Percentiles rank a stretch among this genome's conserved stretches.
phyloP scores from a whole-genome alignment of 768 basidiomycete genomes.

The Saitozyma podzolica region DNA sequence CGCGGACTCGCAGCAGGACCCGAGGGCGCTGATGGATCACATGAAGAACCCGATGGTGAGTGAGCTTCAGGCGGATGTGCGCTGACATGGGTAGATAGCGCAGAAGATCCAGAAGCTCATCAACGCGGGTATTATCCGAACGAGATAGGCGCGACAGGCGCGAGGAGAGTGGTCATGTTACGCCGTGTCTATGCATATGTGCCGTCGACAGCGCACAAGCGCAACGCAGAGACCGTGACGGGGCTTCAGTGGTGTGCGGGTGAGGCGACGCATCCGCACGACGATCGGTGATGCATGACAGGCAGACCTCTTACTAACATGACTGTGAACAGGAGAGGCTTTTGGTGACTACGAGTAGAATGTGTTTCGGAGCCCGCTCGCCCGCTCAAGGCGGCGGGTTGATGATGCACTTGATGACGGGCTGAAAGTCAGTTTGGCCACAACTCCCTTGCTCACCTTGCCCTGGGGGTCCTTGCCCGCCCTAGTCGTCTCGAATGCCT shows the following conservation, averaged over 20 bases:
- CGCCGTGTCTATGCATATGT: too few relatives aligned
- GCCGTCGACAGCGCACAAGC: too few relatives aligned
- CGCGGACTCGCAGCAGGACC: constrained; percentile 88
- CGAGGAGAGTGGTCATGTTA: background rate
- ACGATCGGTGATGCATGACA: background rate
- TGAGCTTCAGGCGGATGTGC: constrained; percentile 8
- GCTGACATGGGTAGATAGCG: constrained; percentile 21
- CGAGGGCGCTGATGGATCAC: constrained; percentile 86
- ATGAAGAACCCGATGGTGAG: constrained; percentile 71
- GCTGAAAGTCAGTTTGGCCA: constrained; percentile 7
- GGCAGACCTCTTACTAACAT: background rate
- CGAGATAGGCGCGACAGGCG: constrained; percentile 49
- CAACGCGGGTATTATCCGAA: constrained; percentile 90
- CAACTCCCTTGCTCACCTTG: constrained; percentile 62
- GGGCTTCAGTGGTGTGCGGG: too few relatives aligned
- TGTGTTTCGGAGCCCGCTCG: too few relatives aligned
- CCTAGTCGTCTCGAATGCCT: constrained; percentile 78
- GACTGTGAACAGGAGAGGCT: background rate
- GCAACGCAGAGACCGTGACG: too few relatives aligned
- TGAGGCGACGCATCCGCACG: too few relatives aligned
- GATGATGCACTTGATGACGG: constrained; percentile 35
- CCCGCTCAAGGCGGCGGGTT: constrained; percentile 9
- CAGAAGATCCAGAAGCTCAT: constrained; percentile 54
- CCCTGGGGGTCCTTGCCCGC: constrained; percentile 79
- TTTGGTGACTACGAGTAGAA: background rate